Evolutionary conservation across 2,329 filamentous ascomycete species (phyloP).

Genomic region (Trichophyton verrucosum): DNA sequence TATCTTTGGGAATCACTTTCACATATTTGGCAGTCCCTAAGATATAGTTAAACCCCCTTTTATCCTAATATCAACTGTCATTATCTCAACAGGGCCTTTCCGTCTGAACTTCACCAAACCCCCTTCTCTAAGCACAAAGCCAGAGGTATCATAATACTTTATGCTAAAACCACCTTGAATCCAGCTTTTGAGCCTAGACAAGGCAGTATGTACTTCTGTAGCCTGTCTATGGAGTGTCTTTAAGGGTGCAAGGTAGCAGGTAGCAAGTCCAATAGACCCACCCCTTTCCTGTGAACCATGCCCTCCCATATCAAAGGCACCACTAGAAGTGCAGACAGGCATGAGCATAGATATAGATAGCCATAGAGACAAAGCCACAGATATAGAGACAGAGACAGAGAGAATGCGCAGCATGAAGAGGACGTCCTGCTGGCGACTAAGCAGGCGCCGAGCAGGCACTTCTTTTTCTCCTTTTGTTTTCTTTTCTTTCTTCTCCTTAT

Average conservation of each 20-base stretch:
- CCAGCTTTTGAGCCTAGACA: background rate
- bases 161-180: background rate
- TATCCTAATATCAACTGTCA: background rate
- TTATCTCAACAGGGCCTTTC: background rate
- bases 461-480: background rate
- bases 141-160: background rate
- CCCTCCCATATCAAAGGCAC: too few species aligned
- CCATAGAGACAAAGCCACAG: too few species aligned
- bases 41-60: background rate
- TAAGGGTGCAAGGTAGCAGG: too few species aligned
- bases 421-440: slow-evolving; percentile 1
- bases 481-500: background rate
- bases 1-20: background rate
- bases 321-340: too few species aligned
- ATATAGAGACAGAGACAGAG: background rate
- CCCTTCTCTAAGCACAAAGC: background rate
- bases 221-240: background rate
- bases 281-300: too few species aligned
- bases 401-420: background rate
- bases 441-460: background rate
- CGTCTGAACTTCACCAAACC: background rate
- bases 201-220: background rate
- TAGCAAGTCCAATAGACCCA: too few species aligned
- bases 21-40: background rate
- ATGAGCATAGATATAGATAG: too few species aligned